Evolutionary conservation across 371 early-diverging fungal genomes (phyloP).

Genomic region (Rhizopus arrhizus): DNA sequence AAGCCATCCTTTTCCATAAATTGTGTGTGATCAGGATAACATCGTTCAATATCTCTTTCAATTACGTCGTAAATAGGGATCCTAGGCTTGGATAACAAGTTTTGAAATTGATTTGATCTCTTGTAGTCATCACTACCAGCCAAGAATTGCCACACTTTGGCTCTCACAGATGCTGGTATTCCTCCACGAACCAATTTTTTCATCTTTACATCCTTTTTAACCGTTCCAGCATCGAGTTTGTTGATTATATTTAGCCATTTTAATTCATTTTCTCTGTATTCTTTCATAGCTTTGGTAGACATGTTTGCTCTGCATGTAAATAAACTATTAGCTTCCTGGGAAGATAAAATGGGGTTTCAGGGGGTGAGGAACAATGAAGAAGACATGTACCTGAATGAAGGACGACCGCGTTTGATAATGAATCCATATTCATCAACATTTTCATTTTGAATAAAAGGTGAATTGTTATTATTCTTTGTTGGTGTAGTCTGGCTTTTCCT

Average conservation of each 20-base stretch:
- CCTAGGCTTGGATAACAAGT: conserved; percentile 20
- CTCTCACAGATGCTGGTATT: conserved; percentile 74
- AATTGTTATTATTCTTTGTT: not conserved
- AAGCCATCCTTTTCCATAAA: conserved; percentile 70
- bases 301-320: conserved; percentile 24
- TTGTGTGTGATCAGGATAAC: conserved; percentile 84
- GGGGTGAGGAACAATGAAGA: conserved; percentile 18
- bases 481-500: not conserved
- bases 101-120: conserved; percentile 33
- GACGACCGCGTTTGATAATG: conserved; percentile 31
- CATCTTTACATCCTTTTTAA: conserved; percentile 55
- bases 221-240: conserved; percentile 48
- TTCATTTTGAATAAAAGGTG: not conserved
- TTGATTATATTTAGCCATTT: conserved; percentile 54
- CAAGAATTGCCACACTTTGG: conserved; percentile 73
- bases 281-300: conserved; percentile 42
- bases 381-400: conserved; percentile 29
- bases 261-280: conserved; percentile 53
- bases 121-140: conserved; percentile 55
- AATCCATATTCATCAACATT: conserved; percentile 63
- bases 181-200: conserved; percentile 76
- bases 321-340: too few relatives aligned
- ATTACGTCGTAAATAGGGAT: conserved; percentile 70
- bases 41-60: conserved; percentile 81
- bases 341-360: too few relatives aligned